Evolutionary conservation across 148 eudicot genomes (phyloP), one percentile per base, ranked within the genome.

Genomic region (Oxyria digyna): DNA sequence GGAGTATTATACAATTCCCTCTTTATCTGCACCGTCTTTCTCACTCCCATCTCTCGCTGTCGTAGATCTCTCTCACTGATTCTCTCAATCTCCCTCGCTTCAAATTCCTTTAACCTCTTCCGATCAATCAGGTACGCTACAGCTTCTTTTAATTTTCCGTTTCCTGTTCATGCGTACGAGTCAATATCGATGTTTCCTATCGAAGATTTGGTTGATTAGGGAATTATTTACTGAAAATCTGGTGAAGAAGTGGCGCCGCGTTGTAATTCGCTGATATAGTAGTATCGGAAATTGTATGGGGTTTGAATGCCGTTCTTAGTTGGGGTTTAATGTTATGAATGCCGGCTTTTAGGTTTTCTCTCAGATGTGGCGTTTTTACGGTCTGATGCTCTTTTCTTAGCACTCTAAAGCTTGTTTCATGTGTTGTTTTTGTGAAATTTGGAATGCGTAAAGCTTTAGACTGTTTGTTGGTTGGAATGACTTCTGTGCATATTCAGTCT

Each of bases 21-120:
- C 62, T 23, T 54, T 54, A 9, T 54, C 37, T 59, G 65, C 65
- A 14, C 65, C 31, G 38, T 59, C 65, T 6, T 29, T 13, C 65
- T 59, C 65, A 59, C 65, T 59, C 65, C 38, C 20, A 15, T 59
- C 37, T 27, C 37, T 59, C 64, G 9, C 38, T 29, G 32, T 59
- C 65, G 65, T 31, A 59, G 65, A 59, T 59, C 65, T 59, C 65
- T 59, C 65, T 54, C 62, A 54, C 35, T 14, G 37, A 14, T 59
- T 59, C 65, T 29, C 65, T 45, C 41, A 38, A 45, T 45, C 49
- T 29, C 37, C 35, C 35, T 31, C 65, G 14, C 37, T 59, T 59
- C 6, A 59, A 29, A 29, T 59, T 59, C 65, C 35, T 27, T 59
- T 15, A 29, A 17, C 65, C 18, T 59, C 65, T 59, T 29, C n/a